Evolutionary conservation across 805 yeast species (phyloP), one percentile per base, ranked within the genome.

Genomic region (Kurtzmaniella cleridarum): DNA sequence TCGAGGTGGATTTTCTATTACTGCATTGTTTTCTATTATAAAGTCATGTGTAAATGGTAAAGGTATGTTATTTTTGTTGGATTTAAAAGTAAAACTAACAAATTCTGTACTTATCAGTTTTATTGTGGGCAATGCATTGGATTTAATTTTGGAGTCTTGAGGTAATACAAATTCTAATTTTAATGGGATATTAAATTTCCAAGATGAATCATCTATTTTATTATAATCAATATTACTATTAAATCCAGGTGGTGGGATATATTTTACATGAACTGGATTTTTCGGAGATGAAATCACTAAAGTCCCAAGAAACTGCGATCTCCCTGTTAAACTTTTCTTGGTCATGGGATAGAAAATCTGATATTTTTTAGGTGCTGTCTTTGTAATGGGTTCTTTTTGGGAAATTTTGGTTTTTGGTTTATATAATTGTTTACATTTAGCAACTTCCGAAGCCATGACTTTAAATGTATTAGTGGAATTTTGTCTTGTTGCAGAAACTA

Each of bases 351-450:
- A 34, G 27, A 38, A 37, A 18, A 42, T 33, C 30, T 45, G 47
- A 30, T 42, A 45, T 20, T 5, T 20, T 9, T 26, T 14, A 11
- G 41, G 33, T 5, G 32, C 33, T 1, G 32, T 24, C 9, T 35
- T 49, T 11, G 41, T 15, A 16, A 30, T 32, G 8, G 5, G 5
- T 20, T 20, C 24, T 20, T 20, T 20, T n/a, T n/a, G n/a, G 8
- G 24, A 20, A 20, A 20, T 5, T 20, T 20, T 20, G 15, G 23
- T n/a, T 29, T 14, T 28, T 20, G 39, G 41, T 14, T 24, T 46
- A 39, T 58, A 58, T 7, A 47, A 35, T 38, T 60, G 64, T 34
- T 44, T 45, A 6, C 41, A 18, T 35, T 59, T 60, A 3, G 50
- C 49, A 12, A 41, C 24, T 26, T 48, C 51, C 7, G 29, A n/a